Percentiles rank a stretch among this genome's conserved stretches.
Conservation (phyloP, 352 stramenopile genomes). For the Globisporangium acanthophoron region DNA sequence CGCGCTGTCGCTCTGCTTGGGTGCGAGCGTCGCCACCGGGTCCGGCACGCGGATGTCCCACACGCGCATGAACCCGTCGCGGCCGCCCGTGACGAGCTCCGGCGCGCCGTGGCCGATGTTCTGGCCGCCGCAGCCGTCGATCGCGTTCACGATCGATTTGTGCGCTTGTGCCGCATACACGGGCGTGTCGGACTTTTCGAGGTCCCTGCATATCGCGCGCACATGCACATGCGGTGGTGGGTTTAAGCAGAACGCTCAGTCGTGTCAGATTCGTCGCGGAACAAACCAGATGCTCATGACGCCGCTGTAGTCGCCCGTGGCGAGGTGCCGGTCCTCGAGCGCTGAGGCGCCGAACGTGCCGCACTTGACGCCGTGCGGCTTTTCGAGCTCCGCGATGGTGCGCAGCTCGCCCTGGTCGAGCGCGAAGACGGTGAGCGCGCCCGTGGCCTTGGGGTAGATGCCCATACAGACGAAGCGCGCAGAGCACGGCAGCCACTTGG, state of each 20-base stretch:
- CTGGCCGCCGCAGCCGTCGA: slow-evolving; percentile 92
- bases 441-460: slow-evolving; percentile 91
- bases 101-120: slow-evolving; percentile 87
- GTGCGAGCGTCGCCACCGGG: slow-evolving; percentile 90
- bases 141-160: slow-evolving; percentile 92
- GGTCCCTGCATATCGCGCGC: slow-evolving; percentile 37
- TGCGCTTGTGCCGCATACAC: slow-evolving; percentile 91
- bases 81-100: slow-evolving; percentile 92
- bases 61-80: slow-evolving; percentile 94
- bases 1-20: slow-evolving; percentile 66
- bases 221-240: not conserved
- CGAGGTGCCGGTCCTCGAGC: slow-evolving; percentile 85
- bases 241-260: too few species aligned
- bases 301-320: slow-evolving; percentile 72
- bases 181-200: slow-evolving; percentile 70
- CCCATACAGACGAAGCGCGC: slow-evolving; percentile 91
- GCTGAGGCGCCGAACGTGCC: slow-evolving; percentile 93
- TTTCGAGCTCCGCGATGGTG: slow-evolving; percentile 66
- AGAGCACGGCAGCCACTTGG: slow-evolving; percentile 93
- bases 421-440: slow-evolving; percentile 88
- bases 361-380: slow-evolving; percentile 93
- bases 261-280: not conserved
- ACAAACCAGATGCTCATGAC: slow-evolving; percentile 69
- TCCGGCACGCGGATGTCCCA: slow-evolving; percentile 92
- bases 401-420: slow-evolving; percentile 87